phyloP scores from a whole-genome alignment of 352 stramenopile species.

The Paralagenidium karlingii region DNA sequence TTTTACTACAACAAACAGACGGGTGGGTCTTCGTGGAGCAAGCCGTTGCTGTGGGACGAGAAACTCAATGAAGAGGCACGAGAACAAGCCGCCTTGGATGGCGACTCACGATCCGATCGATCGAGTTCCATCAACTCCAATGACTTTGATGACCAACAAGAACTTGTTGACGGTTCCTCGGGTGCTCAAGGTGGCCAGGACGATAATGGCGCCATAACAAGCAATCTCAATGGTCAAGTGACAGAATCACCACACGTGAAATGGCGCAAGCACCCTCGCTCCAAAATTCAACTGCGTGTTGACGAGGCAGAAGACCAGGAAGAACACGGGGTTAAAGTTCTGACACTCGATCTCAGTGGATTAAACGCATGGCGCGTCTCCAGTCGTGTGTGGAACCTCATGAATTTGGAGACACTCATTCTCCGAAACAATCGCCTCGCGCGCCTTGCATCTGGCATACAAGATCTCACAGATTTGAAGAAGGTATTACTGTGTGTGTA shows the following conservation, averaged over 20 bases:
- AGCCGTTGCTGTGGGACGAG: constrained; percentile 29
- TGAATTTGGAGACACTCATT: constrained; percentile 19
- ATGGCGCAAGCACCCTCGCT: constrained; percentile 28
- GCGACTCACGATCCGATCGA: too few relatives aligned
- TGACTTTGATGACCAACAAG: too few relatives aligned
- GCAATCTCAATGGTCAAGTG: too few relatives aligned
- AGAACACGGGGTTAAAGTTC: constrained; percentile 5
- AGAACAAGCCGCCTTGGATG: too few relatives aligned
- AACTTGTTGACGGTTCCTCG: too few relatives aligned
- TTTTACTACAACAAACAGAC: constrained; percentile 32
- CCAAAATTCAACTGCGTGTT: constrained; percentile 37
- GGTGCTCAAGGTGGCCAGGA: too few relatives aligned
- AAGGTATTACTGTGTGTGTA: constrained; percentile 4
- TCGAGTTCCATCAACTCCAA: too few relatives aligned
- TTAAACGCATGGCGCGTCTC: constrained; percentile 40
- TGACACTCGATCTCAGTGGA: constrained; percentile 29
- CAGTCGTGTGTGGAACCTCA: constrained; percentile 61
- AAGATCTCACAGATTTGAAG: constrained; percentile 43
- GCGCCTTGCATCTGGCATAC: constrained; percentile 54
- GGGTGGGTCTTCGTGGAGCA: constrained; percentile 20
- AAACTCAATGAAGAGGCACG: too few relatives aligned
- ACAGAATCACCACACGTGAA: too few relatives aligned
- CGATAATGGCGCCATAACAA: too few relatives aligned
- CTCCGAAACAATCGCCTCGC: constrained; percentile 35
- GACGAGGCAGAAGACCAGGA: constrained; percentile 29